Evolutionary conservation across 345 rosid genomes (phyloP).

Genomic region (Geranium brycei): DNA sequence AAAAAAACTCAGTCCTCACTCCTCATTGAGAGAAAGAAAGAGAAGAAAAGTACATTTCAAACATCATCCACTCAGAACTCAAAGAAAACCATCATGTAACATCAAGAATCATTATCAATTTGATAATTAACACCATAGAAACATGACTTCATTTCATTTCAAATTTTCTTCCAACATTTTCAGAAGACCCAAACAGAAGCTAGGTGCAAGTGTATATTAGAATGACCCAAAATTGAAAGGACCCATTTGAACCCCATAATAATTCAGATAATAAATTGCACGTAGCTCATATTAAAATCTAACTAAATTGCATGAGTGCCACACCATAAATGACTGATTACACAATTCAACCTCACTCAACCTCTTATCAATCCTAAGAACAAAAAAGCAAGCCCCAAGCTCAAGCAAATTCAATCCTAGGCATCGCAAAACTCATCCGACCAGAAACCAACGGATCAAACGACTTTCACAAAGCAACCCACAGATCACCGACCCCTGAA

Average conservation of each 20-base stretch:
- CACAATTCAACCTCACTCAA: not conserved
- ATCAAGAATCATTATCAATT: too few species aligned
- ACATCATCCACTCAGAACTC: not conserved
- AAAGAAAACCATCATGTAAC: not conserved
- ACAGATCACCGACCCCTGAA: slow-evolving; percentile 42
- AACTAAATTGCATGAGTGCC: not conserved
- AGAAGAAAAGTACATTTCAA: not conserved
- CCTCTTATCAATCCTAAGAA: not conserved
- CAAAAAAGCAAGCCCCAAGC: not conserved
- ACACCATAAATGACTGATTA: not conserved
- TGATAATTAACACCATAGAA: too few species aligned
- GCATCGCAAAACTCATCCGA: slow-evolving; percentile 7
- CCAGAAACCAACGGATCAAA: slow-evolving; percentile 5
- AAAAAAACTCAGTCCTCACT: too few species aligned
- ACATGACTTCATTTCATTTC: not conserved
- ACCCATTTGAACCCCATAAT: not conserved
- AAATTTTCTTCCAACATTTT: not conserved
- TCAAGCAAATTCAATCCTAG: slow-evolving; percentile 12
- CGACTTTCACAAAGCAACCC: slow-evolving; percentile 21
- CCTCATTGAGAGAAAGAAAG: not conserved
- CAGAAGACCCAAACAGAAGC: not conserved
- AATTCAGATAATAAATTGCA: not conserved
- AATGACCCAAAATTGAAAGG: too few species aligned
- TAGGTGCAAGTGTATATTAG: too few species aligned
- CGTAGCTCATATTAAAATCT: not conserved